Percentiles rank a stretch among this genome's conserved stretches.
Conservation (phyloP, 192 early-diverging fungal genomes). For the Coemansia furcata region DNA sequence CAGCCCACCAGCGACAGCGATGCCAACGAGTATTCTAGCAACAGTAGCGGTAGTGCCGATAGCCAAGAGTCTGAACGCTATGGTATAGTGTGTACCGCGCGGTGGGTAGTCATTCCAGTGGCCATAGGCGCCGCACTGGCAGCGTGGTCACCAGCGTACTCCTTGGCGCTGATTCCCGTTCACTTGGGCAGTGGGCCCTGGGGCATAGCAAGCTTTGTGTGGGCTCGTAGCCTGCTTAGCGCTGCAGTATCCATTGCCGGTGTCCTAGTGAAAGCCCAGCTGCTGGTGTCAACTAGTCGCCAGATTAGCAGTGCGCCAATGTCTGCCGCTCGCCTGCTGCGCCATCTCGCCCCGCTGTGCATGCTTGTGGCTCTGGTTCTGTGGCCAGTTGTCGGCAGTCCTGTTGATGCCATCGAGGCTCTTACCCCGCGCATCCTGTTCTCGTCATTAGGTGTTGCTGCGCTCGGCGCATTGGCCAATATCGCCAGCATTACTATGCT, state of each 20-base stretch:
- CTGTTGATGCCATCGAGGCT: conserved; percentile 15
- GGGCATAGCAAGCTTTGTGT: not conserved
- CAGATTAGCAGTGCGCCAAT: conserved; percentile 15
- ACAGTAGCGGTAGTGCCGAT: not conserved
- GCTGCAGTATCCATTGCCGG: conserved; percentile 9
- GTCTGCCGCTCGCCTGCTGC: conserved; percentile 15
- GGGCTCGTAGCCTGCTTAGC: conserved; percentile 7
- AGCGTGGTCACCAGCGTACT: conserved; percentile 24
- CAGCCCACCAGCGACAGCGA: not conserved
- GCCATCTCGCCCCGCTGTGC: conserved; percentile 38
- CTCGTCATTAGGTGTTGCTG: conserved; percentile 16
- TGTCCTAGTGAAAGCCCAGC: conserved; percentile 5
- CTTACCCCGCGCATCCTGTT: conserved; percentile 5
- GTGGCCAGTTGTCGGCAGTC: conserved; percentile 35
- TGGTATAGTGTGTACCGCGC: not conserved
- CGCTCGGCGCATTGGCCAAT: conserved; percentile 21
- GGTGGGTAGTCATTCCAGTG: not conserved
- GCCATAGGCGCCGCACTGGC: not conserved
- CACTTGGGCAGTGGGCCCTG: not conserved
- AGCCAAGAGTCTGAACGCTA: not conserved
- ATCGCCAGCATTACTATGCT: conserved; percentile 21
- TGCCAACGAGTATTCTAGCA: not conserved
- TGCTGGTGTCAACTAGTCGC: conserved; percentile 7
- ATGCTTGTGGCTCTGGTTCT: conserved; percentile 26
- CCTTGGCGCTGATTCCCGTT: conserved; percentile 2